Conservation (phyloP, 306 rosid species). For the Vigna mungo region DNA sequence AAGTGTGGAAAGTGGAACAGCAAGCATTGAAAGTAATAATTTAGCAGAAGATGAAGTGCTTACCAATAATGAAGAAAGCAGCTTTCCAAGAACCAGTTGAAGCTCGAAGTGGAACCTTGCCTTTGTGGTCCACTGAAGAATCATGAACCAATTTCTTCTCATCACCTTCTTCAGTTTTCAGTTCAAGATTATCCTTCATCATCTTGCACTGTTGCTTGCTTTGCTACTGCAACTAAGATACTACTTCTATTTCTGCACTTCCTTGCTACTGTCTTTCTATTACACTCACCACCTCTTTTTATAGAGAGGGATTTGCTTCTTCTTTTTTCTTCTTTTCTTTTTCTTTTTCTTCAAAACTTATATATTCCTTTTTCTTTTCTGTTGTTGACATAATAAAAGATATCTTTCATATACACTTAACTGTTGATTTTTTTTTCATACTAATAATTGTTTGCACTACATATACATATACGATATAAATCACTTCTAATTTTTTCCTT, state of each 20-base stretch:
- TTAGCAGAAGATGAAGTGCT: background rate
- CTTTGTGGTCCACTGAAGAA: constrained; percentile 67
- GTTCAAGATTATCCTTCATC: constrained; percentile 44
- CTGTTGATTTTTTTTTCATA: background rate
- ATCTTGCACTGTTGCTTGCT: constrained; percentile 25
- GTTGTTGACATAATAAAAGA: background rate
- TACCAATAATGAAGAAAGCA: constrained; percentile 68
- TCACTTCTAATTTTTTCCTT: background rate
- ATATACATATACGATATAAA: background rate
- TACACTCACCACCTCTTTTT: constrained; percentile 44
- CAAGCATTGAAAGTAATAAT: constrained; percentile 2
- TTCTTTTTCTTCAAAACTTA: background rate
- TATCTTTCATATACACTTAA: background rate
- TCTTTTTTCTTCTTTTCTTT: background rate
- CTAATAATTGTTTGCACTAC: background rate
- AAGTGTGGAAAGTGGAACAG: background rate
- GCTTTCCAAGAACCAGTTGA: constrained; percentile 82
- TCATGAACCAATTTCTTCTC: constrained; percentile 61
- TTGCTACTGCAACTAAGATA: background rate
- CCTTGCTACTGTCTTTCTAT: constrained; percentile 21
- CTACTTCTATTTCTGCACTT: background rate
- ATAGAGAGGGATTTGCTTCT: constrained; percentile 46
- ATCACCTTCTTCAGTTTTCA: constrained; percentile 30
- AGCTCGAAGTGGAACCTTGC: constrained; percentile 63
- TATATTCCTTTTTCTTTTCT: background rate